Conservation (phyloP, 2,329 filamentous ascomycete genomes). For the Penicillium brevicompactum region DNA sequence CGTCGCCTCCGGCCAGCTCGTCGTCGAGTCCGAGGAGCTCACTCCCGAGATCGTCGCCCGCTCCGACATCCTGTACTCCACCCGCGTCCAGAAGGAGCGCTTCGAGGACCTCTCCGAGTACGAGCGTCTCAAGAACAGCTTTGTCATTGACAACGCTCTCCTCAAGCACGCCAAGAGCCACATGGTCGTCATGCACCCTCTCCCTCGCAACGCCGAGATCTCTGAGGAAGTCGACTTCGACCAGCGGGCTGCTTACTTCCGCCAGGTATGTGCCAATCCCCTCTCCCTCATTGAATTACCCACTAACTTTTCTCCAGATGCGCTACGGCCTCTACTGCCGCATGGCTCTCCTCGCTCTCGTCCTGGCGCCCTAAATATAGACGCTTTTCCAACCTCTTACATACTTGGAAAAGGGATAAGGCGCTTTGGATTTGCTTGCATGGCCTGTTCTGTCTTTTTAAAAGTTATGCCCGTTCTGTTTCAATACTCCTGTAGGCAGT, state of each 20-base stretch:
- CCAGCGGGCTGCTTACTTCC: constrained; percentile 93
- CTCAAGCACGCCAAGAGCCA: constrained; percentile 88
- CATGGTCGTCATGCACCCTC: constrained; percentile 93
- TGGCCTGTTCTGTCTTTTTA: constrained; percentile 25
- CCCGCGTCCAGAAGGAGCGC: constrained; percentile 92
- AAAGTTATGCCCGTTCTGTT: constrained; percentile 34
- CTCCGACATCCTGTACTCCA: constrained; percentile 95
- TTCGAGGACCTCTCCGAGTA: constrained; percentile 82
- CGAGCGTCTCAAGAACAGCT: constrained; percentile 82
- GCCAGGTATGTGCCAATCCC: constrained; percentile 74
- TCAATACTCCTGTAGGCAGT: constrained; percentile 35
- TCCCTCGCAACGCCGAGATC: constrained; percentile 92
- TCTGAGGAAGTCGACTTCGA: constrained; percentile 97
- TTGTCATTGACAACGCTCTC: constrained; percentile 86
- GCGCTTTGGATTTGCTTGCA: constrained; percentile 25
- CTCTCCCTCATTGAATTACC: neutral
- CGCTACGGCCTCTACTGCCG: constrained; percentile 95
- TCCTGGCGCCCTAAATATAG: constrained; percentile 65
- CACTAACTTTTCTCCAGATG: constrained; percentile 69
- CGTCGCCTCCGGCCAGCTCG: constrained; percentile 72
- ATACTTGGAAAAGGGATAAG: constrained; percentile 16
- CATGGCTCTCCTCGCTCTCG: constrained; percentile 93
- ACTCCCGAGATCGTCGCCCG: constrained; percentile 83
- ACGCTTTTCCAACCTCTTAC: constrained; percentile 20
- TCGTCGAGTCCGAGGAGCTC: constrained; percentile 73